Evolutionary conservation across 805 yeast species (phyloP).

Genomic region (Zygosaccharomyces kombuchaensis): DNA sequence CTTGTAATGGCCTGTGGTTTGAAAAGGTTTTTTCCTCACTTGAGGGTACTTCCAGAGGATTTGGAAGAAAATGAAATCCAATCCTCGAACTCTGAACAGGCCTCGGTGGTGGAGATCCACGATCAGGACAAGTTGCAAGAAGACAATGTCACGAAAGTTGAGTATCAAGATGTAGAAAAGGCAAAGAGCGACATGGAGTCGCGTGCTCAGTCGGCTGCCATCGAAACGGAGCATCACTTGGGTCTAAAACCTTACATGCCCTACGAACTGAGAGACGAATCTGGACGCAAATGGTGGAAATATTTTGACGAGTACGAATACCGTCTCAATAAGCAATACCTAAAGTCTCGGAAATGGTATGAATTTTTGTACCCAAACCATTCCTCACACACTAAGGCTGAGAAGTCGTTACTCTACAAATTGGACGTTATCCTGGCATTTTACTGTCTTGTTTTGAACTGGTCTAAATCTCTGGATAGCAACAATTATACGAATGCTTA

Average conservation of each 20-base stretch:
- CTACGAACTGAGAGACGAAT: constrained; percentile 39
- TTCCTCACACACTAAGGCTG: constrained; percentile 40
- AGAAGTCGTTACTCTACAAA: constrained; percentile 45
- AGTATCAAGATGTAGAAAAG: constrained; percentile 6
- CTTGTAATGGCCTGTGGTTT: constrained; percentile 10
- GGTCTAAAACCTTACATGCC: constrained; percentile 31
- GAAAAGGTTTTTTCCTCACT: constrained; percentile 26
- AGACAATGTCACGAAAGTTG: neutral
- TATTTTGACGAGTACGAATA: constrained; percentile 52
- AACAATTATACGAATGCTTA: constrained; percentile 63
- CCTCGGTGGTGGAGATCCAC: neutral
- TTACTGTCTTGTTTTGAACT: constrained; percentile 56
- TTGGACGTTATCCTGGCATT: constrained; percentile 53
- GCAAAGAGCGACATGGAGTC: neutral
- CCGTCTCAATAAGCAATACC: constrained; percentile 36
- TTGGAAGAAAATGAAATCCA: neutral
- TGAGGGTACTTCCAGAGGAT: constrained; percentile 26
- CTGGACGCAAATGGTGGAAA: constrained; percentile 42
- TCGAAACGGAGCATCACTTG: neutral
- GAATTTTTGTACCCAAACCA: constrained; percentile 35
- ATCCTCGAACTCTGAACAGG: constrained; percentile 5
- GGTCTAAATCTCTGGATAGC: constrained; percentile 64
- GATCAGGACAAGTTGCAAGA: constrained; percentile 6
- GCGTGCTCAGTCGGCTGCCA: neutral
- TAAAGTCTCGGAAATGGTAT: constrained; percentile 33